Percentiles rank a stretch among this genome's conserved stretches.
These are phyloP conservation scores for Cenococcum geophilum DNA, from an alignment of 495 filamentous ascomycete genomes.

Conservation along the genomic window DNA sequence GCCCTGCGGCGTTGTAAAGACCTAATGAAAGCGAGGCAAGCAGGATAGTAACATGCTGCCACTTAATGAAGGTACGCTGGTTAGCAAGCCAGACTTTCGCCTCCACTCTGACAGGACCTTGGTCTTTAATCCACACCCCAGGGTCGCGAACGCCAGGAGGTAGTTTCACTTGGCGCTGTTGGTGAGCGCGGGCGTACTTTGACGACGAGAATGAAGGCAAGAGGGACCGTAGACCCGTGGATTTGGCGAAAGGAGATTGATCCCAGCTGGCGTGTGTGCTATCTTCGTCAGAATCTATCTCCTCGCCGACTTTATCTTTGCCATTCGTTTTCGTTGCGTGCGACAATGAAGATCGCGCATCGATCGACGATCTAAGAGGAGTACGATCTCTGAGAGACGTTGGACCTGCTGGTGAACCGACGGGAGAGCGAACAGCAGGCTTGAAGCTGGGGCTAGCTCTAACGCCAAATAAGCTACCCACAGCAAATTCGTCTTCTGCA, in stretches of 20 bases:
- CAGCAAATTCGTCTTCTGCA: conserved; percentile 79
- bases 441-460: conserved; percentile 38
- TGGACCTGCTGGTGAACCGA: conserved; percentile 26
- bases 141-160: conserved; percentile 85
- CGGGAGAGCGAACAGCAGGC: conserved; percentile 25
- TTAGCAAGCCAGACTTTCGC: conserved; percentile 98
- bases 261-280: conserved; percentile 25
- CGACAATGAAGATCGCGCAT: background rate
- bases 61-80: conserved; percentile 94
- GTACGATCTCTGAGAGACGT: conserved; percentile 1
- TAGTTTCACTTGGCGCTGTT: conserved; percentile 42
- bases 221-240: conserved; percentile 46
- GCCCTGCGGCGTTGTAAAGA: conserved; percentile 78
- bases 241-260: conserved; percentile 28
- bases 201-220: conserved; percentile 71
- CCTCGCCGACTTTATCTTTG: conserved; percentile 36
- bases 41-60: conserved; percentile 87
- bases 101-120: conserved; percentile 82
- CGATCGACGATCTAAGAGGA: background rate
- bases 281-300: conserved; percentile 43
- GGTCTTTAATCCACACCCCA: conserved; percentile 81
- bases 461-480: conserved; percentile 71
- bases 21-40: conserved; percentile 76
- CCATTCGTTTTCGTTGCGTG: conserved; percentile 14
- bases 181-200: conserved; percentile 57